These are phyloP conservation scores for Trametes sp. DNA, from an alignment of 1,284 basidiomycete genomes.

Conservation along the genomic window DNA sequence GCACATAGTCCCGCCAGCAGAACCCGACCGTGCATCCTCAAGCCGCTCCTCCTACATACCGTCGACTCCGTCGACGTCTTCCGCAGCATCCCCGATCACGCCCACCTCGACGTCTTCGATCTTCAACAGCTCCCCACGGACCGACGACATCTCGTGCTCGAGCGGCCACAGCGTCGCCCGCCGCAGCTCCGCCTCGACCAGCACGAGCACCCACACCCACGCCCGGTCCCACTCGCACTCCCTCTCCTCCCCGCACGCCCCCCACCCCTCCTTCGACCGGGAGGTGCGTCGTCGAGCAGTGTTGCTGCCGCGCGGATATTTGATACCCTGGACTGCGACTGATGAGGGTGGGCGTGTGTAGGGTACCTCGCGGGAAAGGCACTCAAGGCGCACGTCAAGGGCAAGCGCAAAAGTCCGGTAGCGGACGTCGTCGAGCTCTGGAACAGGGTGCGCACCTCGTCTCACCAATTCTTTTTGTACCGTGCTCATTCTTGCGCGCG, in stretches of 20 bases:
- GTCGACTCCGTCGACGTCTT: neutral
- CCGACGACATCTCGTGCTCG: neutral
- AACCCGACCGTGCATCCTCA: neutral
- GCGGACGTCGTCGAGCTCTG: conserved; percentile 29
- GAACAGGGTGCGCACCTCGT: conserved; percentile 24
- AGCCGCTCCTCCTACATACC: neutral
- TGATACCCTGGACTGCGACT: too few relatives aligned
- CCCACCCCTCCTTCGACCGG: conserved; percentile 10
- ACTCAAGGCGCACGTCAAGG: conserved; percentile 19
- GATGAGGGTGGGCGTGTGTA: neutral
- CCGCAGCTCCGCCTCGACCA: neutral
- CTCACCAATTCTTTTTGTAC: neutral
- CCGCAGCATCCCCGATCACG: neutral
- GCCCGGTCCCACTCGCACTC: neutral
- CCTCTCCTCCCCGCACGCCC: neutral
- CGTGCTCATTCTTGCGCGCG: neutral
- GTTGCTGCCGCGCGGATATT: too few relatives aligned
- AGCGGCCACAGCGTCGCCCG: neutral
- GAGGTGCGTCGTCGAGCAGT: neutral
- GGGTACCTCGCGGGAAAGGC: conserved; percentile 16
- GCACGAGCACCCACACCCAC: too few relatives aligned
- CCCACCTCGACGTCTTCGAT: neutral
- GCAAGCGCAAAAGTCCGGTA: conserved; percentile 25
- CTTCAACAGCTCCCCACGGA: neutral
- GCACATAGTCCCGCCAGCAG: too few relatives aligned